Base-by-base conservation (phyloP, 2,329 filamentous ascomycete species). In the Clathrospora elynae region DNA sequence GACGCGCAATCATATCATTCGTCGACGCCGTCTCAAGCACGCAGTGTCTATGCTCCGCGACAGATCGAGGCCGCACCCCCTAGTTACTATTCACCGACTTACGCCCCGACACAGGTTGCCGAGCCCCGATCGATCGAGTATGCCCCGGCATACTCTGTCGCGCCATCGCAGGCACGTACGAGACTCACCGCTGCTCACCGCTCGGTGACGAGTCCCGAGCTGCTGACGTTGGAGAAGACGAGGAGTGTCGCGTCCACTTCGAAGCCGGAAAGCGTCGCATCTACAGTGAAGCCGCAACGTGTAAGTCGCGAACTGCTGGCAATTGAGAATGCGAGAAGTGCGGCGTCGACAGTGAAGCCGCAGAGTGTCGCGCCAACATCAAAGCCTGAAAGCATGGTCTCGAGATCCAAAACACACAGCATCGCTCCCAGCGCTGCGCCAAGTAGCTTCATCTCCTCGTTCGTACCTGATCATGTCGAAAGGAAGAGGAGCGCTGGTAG, bases 61-160 rank as follows among this genome's bases (percentile, higher is more conserved):
- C 70, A 73, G 30, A 72, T 75, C 37, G 73, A 75, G 50, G 63
- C 70, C 3, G 66, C 68, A 10, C 64, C 67, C 2, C 53, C 53
- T 11, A 66, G 62, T 45, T 67, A 67, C 38, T 62, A 68, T 34
- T 58, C 62, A 23, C 66, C 63, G n/a, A 61, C 62, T 13, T 62
- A 65, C 14, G 49, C 66, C 18, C 62, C 59, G 20, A 64, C 66
- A 3, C 51, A 55, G 36, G 47, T 56, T 11, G 42, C 51, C 34
- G 54, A 55, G 46, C 55, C 47, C 35, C 45, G 44, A 29, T 51
- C 58, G 9, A 62, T 69, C 24, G 68, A 72, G 42, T 72, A 72
- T 57, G 47, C 56, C 4, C 67, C 68, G 8, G 66, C 68, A 10
- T 49, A 53, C 20, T 67, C 61, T 28, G 53, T 59, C 42, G 57